Base-by-base conservation (phyloP, 768 basidiomycete species). In the Terana coerulea region DNA sequence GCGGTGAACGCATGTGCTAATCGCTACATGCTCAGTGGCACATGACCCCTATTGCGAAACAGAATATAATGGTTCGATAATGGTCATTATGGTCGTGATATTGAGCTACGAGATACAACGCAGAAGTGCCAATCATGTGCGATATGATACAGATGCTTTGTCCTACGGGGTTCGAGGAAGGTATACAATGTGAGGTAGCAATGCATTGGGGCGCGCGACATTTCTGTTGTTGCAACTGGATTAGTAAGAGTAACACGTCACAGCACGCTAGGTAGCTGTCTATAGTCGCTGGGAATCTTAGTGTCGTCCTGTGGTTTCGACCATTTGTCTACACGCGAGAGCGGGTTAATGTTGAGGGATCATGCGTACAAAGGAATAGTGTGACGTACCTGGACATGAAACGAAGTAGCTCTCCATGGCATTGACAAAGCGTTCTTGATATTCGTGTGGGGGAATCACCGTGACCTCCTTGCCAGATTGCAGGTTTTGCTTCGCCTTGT, bases 401-500 rank as follows among this genome's bases (percentile, higher is more conserved):
- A 88, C 62, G 61, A 91, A 90, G 64, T 92, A 92, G 9, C 78
- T 72, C 46, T 87, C 83, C 52, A 92, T 69, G 3, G 89, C 80
- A 49, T 67, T 79, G 42, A 87, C 77, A 58, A 92, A 90, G 0
- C 89, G 77, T 35, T 88, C 83, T 46, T 86, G 81, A 61, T 92
- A 92, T 63, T 91, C 88, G 3, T 78, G 72, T 2, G 89, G 89
- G 1, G 89, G 89, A 35, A 92, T 75, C 12, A 91, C 85, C 0
- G 89, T 92, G 8, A 88, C 81, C 29, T 90, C 84, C 55, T 88
- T 84, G 2, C 79, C 80, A 3, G 81, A 71, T 40, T 81, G 81
- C 11, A 91, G 71, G 4, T 80, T 83, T 37, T 88, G 83, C 65
- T 93, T 93, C 8, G 88, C 88, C 63, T 89, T 87, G 60, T 89